Conservation (phyloP, 164 flowering plant species). For the Macadamia integrifolia region DNA sequence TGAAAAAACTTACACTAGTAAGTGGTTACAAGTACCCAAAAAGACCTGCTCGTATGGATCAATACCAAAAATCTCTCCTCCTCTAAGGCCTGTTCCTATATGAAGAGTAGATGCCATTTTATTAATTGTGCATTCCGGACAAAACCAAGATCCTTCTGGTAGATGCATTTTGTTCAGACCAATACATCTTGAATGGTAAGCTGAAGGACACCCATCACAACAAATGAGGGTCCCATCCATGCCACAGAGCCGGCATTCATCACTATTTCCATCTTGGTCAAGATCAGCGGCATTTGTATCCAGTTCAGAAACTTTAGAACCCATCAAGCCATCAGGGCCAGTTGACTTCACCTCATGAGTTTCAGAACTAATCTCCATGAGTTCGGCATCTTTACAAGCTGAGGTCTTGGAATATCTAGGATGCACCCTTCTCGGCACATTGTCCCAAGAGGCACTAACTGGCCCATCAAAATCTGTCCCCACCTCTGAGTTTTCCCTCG, state of each 20-base stretch:
- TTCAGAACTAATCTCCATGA: conserved; percentile 30
- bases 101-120: conserved; percentile 44
- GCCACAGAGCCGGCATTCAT: conserved; percentile 94
- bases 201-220: conserved; percentile 98
- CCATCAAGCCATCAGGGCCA: conserved; percentile 17
- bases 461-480: conserved; percentile 45
- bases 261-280: conserved; percentile 67
- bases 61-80: conserved; percentile 75
- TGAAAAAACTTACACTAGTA: conserved; percentile 75
- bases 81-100: conserved; percentile 49
- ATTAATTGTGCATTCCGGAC: conserved; percentile 76
- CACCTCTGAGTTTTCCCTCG: conserved; percentile 60
- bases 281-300: conserved; percentile 25
- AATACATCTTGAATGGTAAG: conserved; percentile 90
- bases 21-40: conserved; percentile 79
- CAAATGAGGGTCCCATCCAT: conserved; percentile 96
- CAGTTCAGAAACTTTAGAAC: conserved; percentile 18
- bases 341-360: conserved; percentile 19
- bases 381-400: conserved; percentile 49
- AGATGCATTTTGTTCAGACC: conserved; percentile 65
- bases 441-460: conserved; percentile 23
- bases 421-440: conserved; percentile 65
- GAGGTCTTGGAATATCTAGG: conserved; percentile 67
- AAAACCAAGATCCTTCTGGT: conserved; percentile 87
- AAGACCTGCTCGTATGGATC: conserved; percentile 69